A percentile compares a stretch with the other conserved stretches of the same genome.
These are phyloP conservation scores for Heterobasidion parviporum DNA, from an alignment of 1,284 basidiomycete species.

Conservation along the genomic window DNA sequence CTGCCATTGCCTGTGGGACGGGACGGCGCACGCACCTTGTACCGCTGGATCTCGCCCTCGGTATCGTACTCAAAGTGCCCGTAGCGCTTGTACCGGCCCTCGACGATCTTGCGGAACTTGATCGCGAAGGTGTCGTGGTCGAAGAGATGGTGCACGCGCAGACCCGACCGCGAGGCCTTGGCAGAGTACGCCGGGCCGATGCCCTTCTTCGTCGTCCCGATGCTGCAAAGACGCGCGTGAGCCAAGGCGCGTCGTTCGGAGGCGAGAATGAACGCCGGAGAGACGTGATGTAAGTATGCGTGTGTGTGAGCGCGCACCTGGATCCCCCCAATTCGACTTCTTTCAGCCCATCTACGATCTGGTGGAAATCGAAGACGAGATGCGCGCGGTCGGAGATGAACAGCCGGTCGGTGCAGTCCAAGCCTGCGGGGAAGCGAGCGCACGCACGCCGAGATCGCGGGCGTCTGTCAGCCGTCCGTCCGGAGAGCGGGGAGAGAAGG, in stretches of 20 bases:
- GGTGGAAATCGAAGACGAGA: slow-evolving; percentile 98
- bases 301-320: slow-evolving; percentile 39
- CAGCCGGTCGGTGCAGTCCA: slow-evolving; percentile 80
- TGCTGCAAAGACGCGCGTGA: slow-evolving; percentile 35
- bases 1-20: neutral
- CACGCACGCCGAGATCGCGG: too few relatives aligned
- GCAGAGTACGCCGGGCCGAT: slow-evolving; percentile 98
- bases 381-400: slow-evolving; percentile 96
- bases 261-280: neutral
- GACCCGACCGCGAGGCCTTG: slow-evolving; percentile 93
- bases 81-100: slow-evolving; percentile 96
- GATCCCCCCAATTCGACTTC: slow-evolving; percentile 94
- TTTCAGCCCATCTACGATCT: slow-evolving; percentile 98
- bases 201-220: slow-evolving; percentile 96
- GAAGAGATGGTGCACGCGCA: slow-evolving; percentile 95
- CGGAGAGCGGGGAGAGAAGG: neutral
- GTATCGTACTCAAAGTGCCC: slow-evolving; percentile 99
- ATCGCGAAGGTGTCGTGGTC: slow-evolving; percentile 79
- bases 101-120: slow-evolving; percentile 95
- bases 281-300: neutral
- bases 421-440: slow-evolving; percentile 39
- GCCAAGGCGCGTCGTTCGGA: neutral
- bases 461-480: neutral
- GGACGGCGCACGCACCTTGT: slow-evolving; percentile 55
- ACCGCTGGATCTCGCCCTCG: slow-evolving; percentile 90